Evolutionary conservation across 2,329 filamentous ascomycete genomes (phyloP).

Genomic region (Penicillium nordicum): DNA sequence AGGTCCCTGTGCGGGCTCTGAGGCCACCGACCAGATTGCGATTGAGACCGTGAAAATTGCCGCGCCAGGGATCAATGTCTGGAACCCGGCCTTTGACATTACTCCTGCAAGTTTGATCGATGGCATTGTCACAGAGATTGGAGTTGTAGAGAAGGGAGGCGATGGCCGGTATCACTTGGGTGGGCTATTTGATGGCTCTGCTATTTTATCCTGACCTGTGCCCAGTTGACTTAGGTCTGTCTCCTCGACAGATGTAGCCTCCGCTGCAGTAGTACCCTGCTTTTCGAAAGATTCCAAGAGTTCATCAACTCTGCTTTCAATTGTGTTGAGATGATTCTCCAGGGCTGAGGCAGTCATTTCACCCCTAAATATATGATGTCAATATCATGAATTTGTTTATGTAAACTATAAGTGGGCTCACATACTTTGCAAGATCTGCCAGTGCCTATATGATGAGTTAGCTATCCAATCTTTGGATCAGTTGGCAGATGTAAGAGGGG

Average conservation of each 20-base stretch:
- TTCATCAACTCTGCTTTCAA: constrained; percentile 27
- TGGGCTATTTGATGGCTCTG: constrained; percentile 25
- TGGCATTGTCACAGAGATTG: constrained; percentile 88
- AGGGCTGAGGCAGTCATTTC: constrained; percentile 22
- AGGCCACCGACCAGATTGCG: constrained; percentile 42
- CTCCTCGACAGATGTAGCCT: not conserved
- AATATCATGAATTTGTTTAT: not conserved
- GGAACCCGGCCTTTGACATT: constrained; percentile 97
- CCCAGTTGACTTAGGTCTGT: not conserved
- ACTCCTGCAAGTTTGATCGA: constrained; percentile 88
- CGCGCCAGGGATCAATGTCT: constrained; percentile 72
- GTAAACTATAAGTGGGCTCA: not conserved
- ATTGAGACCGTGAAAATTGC: constrained; percentile 74
- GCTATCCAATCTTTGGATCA: not conserved
- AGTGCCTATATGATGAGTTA: constrained; percentile 12
- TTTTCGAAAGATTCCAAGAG: constrained; percentile 26
- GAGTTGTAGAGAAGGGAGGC: constrained; percentile 72
- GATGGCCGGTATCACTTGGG: constrained; percentile 66
- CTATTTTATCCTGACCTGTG: constrained; percentile 4
- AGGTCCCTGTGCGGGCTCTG: constrained; percentile 66
- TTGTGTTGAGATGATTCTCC: constrained; percentile 17
- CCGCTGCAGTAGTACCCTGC: constrained; percentile 6
- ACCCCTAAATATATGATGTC: constrained; percentile 11
- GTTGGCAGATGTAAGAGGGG: not conserved
- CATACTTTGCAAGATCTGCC: constrained; percentile 21